Conservation (phyloP, 108 stramenopile species). For the Conticribra weissflogii region DNA sequence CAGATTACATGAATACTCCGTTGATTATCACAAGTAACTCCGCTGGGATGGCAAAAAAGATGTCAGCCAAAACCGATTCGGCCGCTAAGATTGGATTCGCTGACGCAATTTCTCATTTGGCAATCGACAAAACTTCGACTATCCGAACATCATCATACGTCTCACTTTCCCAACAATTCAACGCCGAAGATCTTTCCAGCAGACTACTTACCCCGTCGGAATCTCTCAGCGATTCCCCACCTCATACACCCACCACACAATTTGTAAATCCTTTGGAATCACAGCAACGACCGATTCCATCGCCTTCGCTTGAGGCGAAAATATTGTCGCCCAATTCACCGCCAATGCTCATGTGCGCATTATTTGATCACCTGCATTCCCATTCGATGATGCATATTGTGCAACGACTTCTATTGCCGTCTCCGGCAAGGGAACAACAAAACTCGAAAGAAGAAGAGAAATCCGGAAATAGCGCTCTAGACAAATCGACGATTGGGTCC, state of each 20-base stretch:
- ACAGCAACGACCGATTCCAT: neutral
- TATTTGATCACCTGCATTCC: slow-evolving; percentile 87
- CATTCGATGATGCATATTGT: slow-evolving; percentile 95
- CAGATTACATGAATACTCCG: slow-evolving; percentile 69
- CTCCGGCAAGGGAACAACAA: slow-evolving; percentile 51
- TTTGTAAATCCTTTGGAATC: too few species aligned
- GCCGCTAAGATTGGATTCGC: too few species aligned
- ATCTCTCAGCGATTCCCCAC: neutral
- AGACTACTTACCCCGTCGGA: too few species aligned
- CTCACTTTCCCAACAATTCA: too few species aligned
- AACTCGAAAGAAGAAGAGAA: slow-evolving; percentile 14
- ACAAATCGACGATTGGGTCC: neutral
- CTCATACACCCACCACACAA: neutral
- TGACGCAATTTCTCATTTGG: neutral
- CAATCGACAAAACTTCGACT: too few species aligned
- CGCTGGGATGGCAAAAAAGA: neutral
- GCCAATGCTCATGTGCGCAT: slow-evolving; percentile 74
- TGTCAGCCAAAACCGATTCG: slow-evolving; percentile 21
- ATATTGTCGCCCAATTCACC: slow-evolving; percentile 10
- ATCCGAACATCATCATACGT: too few species aligned
- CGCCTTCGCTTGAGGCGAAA: slow-evolving; percentile 3
- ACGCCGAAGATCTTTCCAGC: too few species aligned
- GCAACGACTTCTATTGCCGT: slow-evolving; percentile 87
- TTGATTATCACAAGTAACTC: slow-evolving; percentile 19
- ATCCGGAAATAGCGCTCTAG: neutral